Evolutionary conservation across 169 alveolate genomes (phyloP), one percentile per base, ranked within the genome.

Genomic region (Plasmodium vivax): DNA sequence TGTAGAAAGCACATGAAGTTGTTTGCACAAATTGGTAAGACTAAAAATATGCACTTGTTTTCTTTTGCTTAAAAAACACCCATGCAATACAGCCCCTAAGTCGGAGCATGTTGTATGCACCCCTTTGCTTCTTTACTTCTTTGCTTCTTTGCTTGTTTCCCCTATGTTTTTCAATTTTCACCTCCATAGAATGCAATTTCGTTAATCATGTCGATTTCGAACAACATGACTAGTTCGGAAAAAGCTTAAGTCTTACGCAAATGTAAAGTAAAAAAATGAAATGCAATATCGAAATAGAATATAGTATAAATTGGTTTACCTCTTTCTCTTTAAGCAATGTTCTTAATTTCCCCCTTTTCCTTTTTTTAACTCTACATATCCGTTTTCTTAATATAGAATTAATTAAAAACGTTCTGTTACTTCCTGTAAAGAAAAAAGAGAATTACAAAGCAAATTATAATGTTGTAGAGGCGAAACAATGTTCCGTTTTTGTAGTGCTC

Each of bases 221-320:
- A 71, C 79, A 51, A 82, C 23, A 83, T 19, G n/a, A 74, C 79
- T 85, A 85, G 2, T 73, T 74, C 58, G 45, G 34, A 23, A 62
- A 73, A 36, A 85, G 74, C 5, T 74, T 85, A 32, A 85, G 79
- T 30, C 74, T 90, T 36, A 56, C n/a, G 45, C 14, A 90, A 30
- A 62, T 68, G 51, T 80, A 74, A 56, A 90, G 75, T 34, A 90
- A 90, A 34, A 90, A 80, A 79, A 81, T 56, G 19, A 90, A 90
- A 36, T 90, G 41, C 36, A 90, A 62, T 36, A 43, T 3, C 34
- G 73, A 80, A 62, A 90, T 14, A 43, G 72, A 80, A 79, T 90
- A 62, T 14, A 90, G 71, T 62, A 90, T 58, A 90, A 79, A 90
- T 23, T 43, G 56, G 27, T 90, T 90, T 90, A 90, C 94, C 83